phyloP scores from a whole-genome alignment of 2,329 filamentous ascomycete species.

The Arthrobotrys iridis region DNA sequence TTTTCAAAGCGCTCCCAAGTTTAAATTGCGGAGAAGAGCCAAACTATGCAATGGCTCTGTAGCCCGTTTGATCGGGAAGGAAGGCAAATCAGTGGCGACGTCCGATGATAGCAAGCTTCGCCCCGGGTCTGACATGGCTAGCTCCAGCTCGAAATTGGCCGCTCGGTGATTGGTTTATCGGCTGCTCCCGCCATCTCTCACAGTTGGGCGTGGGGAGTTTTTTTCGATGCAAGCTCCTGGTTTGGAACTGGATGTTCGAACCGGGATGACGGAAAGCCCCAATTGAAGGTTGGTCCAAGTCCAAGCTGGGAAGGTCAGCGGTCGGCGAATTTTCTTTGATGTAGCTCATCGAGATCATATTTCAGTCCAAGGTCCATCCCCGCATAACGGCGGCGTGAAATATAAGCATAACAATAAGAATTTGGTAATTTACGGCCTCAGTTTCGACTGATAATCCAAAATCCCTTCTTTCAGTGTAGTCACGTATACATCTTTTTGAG shows the following conservation, averaged over 20 bases:
- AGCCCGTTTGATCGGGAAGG: constrained; percentile 44
- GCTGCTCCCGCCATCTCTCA: constrained; percentile 8
- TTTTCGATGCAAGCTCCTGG: background rate
- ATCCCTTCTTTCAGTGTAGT: too few species aligned
- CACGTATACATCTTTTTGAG: too few species aligned
- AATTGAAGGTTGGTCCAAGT: background rate
- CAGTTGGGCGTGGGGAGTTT: background rate
- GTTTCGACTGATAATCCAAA: too few species aligned
- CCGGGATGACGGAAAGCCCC: background rate
- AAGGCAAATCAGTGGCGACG: constrained; percentile 52
- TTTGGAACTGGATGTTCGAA: constrained; percentile 15
- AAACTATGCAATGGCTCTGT: constrained; percentile 3
- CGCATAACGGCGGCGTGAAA: too few species aligned
- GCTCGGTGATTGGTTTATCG: constrained; percentile 39
- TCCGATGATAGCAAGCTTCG: constrained; percentile 41
- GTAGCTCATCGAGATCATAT: background rate
- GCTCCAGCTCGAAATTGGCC: constrained; percentile 32
- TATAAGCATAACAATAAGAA: too few species aligned
- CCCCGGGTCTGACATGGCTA: constrained; percentile 9
- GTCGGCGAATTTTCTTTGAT: constrained; percentile 30
- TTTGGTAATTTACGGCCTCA: too few species aligned
- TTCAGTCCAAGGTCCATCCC: background rate
- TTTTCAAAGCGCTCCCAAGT: constrained; percentile 4
- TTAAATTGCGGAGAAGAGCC: constrained; percentile 44
- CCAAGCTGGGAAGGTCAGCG: constrained; percentile 8